These are phyloP conservation scores for Sherardia arvensis DNA, from an alignment of 257 asterid species.

Conservation along the genomic window DNA sequence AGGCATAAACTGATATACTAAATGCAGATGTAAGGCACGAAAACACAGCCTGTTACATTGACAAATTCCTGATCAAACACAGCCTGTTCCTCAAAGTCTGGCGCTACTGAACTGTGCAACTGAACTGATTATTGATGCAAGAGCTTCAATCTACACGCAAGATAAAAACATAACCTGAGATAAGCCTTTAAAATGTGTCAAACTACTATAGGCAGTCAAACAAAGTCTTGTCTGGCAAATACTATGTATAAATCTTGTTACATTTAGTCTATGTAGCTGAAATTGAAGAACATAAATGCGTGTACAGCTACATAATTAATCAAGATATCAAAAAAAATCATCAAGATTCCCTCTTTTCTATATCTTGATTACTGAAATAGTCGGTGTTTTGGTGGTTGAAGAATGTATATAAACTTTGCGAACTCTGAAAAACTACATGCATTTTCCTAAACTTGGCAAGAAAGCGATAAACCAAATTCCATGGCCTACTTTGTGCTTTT, in stretches of 20 bases:
- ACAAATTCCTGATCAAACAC: conserved; percentile 90
- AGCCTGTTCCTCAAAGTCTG: conserved; percentile 97
- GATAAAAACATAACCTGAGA: background rate
- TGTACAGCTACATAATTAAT: too few species aligned
- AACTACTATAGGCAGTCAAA: background rate
- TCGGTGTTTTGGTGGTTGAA: too few species aligned
- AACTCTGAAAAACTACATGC: conserved; percentile 6
- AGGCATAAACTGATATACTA: too few species aligned
- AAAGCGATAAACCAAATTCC: conserved; percentile 5
- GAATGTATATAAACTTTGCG: too few species aligned
- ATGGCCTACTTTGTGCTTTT: conserved; percentile 78
- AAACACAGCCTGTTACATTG: conserved; percentile 29
- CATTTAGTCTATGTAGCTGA: too few species aligned
- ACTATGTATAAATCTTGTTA: too few species aligned
- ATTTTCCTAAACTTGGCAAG: background rate
- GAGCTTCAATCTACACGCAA: conserved; percentile 55
- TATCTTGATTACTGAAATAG: too few species aligned
- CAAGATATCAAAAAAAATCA: too few species aligned
- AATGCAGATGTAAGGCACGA: background rate
- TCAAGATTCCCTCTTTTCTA: too few species aligned
- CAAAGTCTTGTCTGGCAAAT: background rate
- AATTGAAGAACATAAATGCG: too few species aligned
- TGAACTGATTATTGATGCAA: conserved; percentile 59
- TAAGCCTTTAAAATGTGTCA: conserved; percentile 1
- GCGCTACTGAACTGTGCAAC: conserved; percentile 61